Base-by-base conservation (phyloP, 495 filamentous ascomycete species). In the Podospora appendiculata region DNA sequence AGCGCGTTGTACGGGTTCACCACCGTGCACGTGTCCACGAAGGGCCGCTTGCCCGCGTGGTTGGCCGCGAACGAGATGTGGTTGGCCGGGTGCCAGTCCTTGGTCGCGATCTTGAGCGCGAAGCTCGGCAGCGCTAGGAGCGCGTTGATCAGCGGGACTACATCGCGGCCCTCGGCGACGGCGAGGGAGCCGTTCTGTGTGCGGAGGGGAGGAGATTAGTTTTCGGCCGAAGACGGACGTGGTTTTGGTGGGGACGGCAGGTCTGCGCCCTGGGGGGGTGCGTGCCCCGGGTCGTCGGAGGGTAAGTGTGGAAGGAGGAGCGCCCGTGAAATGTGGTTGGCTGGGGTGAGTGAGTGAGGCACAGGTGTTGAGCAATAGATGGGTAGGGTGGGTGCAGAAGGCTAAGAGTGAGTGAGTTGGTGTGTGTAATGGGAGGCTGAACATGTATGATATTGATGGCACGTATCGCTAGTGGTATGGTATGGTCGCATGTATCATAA, bases 61-160 rank as follows among this genome's bases (percentile, higher is more conserved):
- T 90, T 93, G 36, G 71, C 71, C 19, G 88, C 89, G 69, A 97
- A 97, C 39, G 94, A 97, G 66, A 96, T 79, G 71, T 97, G 93
- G 62, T 87, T 65, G 6, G 56, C 53, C 0, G 93, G 93, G 64
- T 97, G 93, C 74, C 79, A 95, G 75, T 98, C 93, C 61, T 89
- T 84, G 19, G 91, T 95, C 45, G 89, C 88, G 53, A 96, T 72
- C 46, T 84, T 87, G 47, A 85, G 58, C 34, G 73, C 69, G 64
- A 96, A 91, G 38, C 67, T 58, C 3, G 89, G 85, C 32, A 87
- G 71, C 1, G 70, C 60, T 25, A 97, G 81, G 45, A 97, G 83
- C 33, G 65, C 53, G 74, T 96, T 96, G 69, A 96, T 82, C 3
- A 75, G 56, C 4, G 82, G 79, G 3, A 81, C 77, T 41, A 93